These are phyloP conservation scores for Neonothopanus nambi DNA, from an alignment of 1,284 basidiomycete genomes.

Conservation along the genomic window DNA sequence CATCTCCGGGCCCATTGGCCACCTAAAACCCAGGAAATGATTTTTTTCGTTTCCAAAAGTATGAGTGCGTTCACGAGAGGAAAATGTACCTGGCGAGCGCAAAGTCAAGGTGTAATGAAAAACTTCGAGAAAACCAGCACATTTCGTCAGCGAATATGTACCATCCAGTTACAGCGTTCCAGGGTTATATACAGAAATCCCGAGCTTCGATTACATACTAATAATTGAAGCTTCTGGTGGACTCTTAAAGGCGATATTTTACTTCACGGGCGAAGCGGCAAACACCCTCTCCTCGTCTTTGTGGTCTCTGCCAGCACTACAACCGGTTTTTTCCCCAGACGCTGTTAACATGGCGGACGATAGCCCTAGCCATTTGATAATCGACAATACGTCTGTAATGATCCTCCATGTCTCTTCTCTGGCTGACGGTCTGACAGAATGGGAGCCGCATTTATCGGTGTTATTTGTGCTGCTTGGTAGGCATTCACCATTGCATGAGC, in stretches of 20 bases:
- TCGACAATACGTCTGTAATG: constrained; percentile 30
- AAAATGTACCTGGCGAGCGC: neutral
- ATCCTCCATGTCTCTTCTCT: neutral
- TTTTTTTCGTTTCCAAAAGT: too few species aligned
- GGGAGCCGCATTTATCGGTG: constrained; percentile 49
- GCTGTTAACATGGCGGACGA: constrained; percentile 4
- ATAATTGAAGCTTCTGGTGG: constrained; percentile 1
- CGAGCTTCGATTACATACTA: constrained; percentile 9
- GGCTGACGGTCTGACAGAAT: constrained; percentile 30
- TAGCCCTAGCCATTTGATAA: constrained; percentile 7
- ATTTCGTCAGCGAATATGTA: neutral
- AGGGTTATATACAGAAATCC: too few species aligned
- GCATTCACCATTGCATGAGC: constrained; percentile 18
- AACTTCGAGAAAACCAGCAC: neutral
- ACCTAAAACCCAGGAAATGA: too few species aligned
- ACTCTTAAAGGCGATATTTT: constrained; percentile 4
- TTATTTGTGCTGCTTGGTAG: constrained; percentile 47
- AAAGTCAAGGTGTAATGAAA: neutral
- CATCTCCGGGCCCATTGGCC: too few species aligned
- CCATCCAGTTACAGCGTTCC: too few species aligned
- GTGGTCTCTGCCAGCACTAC: neutral
- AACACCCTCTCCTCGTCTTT: neutral
- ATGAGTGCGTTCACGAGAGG: too few species aligned
- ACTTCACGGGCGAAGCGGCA: neutral
- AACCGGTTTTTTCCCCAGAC: too few species aligned